Base-by-base conservation (phyloP, 1,139 yeast species). In the Torulaspora pretoriensis region DNA sequence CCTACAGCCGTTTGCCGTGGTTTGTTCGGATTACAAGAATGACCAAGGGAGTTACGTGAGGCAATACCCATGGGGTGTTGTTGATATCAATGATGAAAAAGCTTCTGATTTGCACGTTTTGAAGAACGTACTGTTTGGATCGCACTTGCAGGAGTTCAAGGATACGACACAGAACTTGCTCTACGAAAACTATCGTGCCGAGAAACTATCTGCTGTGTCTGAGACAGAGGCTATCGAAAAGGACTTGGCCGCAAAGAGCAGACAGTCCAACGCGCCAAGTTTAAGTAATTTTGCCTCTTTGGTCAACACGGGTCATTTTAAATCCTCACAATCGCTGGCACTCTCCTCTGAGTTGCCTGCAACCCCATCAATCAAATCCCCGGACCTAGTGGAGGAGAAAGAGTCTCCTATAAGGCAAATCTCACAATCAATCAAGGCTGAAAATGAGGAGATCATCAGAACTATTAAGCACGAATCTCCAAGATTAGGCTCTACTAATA, bases 161-260 rank as follows among this genome's bases (percentile, higher is more conserved):
- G 94, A 84, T 60, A 77, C 82, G 57, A 83, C 92, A 22, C 89
- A 83, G 57, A 89, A 82, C 61, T 80, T 83, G 67, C 68, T 84
- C 51, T 84, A 84, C 64, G 94, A 84, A 60, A 80, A 83, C 49
- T 84, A 84, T 65, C 78, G 94, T 73, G 80, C 89, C 12, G 87
- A 81, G 56, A 76, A 86, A 52, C 70, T 83, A 38, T 65, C 71
- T 4, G 59, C 74, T 10, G 75, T 78, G 35, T 54, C 68, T n/a
- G 53, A 51, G 4, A 42, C 47, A 10, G 51, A 59, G 5, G 49
- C 43, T 13, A 26, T 28, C 19, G 39, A 39, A 3, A 37, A 38
- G 26, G 45, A 53, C 42, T 47, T 48, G 23, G 38, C 42, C 17
- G 38, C 45, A 9, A 42, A 49, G 12, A 51, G 52, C 35, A 58